Base-by-base conservation (phyloP, 139 green algal genomes). In the Marvania coccoides region DNA sequence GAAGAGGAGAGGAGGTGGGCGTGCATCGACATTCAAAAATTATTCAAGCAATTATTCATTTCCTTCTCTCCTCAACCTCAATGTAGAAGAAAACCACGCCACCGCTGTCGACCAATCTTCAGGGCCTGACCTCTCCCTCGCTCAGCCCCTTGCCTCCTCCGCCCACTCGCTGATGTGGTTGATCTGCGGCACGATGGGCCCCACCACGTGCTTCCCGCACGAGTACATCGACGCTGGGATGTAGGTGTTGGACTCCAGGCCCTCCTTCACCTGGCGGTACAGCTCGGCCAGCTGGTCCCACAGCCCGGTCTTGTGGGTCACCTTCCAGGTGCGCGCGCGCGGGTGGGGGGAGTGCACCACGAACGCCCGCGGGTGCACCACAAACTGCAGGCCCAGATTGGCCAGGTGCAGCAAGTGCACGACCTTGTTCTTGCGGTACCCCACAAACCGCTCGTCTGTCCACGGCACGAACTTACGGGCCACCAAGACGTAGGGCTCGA, bases 341-440 rank as follows among this genome's bases (percentile, higher is more conserved):
- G 78, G 59, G 74, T 83, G 75, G 1, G 78, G 78, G 10, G 67
- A 71, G 48, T 85, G 78, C 37, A 85, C 68, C n/a, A 77, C 59
- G 54, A 77, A 85, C 23, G 78, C 75, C 14, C 58, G 56, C 28
- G 78, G 78, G 67, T 85, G 78, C 40, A 80, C 70, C 40, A 80
- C 58, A 33, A 73, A 80, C 57, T 79, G 63, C 54, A 79, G 55
- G 46, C 72, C 73, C 28, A 60, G 30, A 15, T 62, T 33, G 5
- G 56, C 60, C 15, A 80, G 55, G 48, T 80, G 73, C 7, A 79
- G 70, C 37, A 80, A 53, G 63, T 80, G 73, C 36, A 80, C 73
- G 19, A 79, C 73, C 63, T 80, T 80, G 58, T 80, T 80, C 47
- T 80, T 79, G 47, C 70, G 63, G 63, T 80, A 80, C 8, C 73